Percentiles rank a stretch among this genome's conserved stretches.
These are phyloP conservation scores for Eucalyptus victrix DNA, from an alignment of 345 rosid species.

Conservation along the genomic window DNA sequence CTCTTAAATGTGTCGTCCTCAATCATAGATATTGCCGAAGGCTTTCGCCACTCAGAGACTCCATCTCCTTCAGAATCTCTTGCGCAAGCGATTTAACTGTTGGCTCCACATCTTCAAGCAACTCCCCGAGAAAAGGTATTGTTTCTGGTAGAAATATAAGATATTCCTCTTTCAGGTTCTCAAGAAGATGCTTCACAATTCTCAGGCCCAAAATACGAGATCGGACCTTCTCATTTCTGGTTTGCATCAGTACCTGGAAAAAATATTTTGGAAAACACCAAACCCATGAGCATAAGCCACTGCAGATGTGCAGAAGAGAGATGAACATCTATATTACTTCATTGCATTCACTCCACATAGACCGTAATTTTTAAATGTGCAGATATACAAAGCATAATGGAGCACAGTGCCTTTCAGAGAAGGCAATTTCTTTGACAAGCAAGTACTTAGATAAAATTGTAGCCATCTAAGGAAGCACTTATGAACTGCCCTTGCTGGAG, in stretches of 20 bases:
- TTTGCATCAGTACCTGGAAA: slow-evolving; percentile 76
- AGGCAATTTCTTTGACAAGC: background rate
- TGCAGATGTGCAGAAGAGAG: background rate
- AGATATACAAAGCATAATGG: background rate
- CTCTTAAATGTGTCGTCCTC: background rate
- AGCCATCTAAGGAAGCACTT: background rate
- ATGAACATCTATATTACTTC: background rate
- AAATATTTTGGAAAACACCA: background rate
- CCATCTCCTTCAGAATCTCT: slow-evolving; percentile 80
- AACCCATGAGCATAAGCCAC: background rate
- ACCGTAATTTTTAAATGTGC: background rate
- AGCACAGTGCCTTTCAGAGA: background rate
- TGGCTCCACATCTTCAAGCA: slow-evolving; percentile 74
- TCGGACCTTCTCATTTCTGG: slow-evolving; percentile 77
- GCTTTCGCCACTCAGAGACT: slow-evolving; percentile 80
- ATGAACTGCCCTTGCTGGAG: background rate
- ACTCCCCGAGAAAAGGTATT: slow-evolving; percentile 81
- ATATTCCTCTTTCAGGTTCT: slow-evolving; percentile 83
- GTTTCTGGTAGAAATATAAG: slow-evolving; percentile 69
- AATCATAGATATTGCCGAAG: slow-evolving; percentile 51
- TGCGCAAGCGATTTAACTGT: slow-evolving; percentile 79
- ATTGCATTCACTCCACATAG: background rate
- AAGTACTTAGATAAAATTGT: background rate
- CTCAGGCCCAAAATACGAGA: slow-evolving; percentile 68
- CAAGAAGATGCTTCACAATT: slow-evolving; percentile 55